These are phyloP conservation scores for Blumeriella jaapii DNA, from an alignment of 2,329 filamentous ascomycete species.

Conservation along the genomic window DNA sequence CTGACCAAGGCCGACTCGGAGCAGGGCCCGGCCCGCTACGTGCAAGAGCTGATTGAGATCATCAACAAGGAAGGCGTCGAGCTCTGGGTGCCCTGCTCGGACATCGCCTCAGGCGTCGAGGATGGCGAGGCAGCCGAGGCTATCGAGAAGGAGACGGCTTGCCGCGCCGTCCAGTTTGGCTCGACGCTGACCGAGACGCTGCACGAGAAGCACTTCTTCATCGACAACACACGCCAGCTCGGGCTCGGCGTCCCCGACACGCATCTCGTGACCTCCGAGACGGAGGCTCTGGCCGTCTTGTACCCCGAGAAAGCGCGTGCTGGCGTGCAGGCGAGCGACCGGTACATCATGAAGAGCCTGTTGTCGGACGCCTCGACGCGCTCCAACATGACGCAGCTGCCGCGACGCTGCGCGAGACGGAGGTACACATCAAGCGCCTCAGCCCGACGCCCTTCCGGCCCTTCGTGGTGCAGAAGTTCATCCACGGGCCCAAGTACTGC, in stretches of 20 bases:
- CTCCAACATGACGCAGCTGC: slow-evolving; percentile 53
- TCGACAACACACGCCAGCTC: slow-evolving; percentile 41
- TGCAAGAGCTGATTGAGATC: slow-evolving; percentile 44
- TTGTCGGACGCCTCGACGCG: slow-evolving; percentile 48
- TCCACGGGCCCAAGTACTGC: slow-evolving; percentile 53
- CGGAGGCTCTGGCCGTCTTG: slow-evolving; percentile 43
- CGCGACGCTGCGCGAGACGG: slow-evolving; percentile 45
- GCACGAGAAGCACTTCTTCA: slow-evolving; percentile 56
- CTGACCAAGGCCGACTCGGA: slow-evolving; percentile 25
- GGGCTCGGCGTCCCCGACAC: slow-evolving; percentile 43
- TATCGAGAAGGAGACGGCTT: slow-evolving; percentile 44
- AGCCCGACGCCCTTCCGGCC: slow-evolving; percentile 29
- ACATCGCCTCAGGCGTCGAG: slow-evolving; percentile 52
- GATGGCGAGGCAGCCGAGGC: slow-evolving; percentile 54
- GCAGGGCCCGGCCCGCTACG: slow-evolving; percentile 36
- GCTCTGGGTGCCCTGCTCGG: slow-evolving; percentile 64
- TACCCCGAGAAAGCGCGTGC: slow-evolving; percentile 13
- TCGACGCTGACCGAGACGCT: slow-evolving; percentile 43
- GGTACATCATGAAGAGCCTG: slow-evolving; percentile 55
- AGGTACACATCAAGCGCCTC: slow-evolving; percentile 41
- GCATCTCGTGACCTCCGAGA: slow-evolving; percentile 39
- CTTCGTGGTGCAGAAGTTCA: slow-evolving; percentile 60
- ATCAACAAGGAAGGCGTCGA: slow-evolving; percentile 50
- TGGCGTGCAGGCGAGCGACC: slow-evolving; percentile 25
- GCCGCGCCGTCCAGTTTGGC: slow-evolving; percentile 53